Evolutionary conservation across 2,329 filamentous ascomycete species (phyloP), one percentile per base, ranked within the genome.

Genomic region (Aspergillus sp.): DNA sequence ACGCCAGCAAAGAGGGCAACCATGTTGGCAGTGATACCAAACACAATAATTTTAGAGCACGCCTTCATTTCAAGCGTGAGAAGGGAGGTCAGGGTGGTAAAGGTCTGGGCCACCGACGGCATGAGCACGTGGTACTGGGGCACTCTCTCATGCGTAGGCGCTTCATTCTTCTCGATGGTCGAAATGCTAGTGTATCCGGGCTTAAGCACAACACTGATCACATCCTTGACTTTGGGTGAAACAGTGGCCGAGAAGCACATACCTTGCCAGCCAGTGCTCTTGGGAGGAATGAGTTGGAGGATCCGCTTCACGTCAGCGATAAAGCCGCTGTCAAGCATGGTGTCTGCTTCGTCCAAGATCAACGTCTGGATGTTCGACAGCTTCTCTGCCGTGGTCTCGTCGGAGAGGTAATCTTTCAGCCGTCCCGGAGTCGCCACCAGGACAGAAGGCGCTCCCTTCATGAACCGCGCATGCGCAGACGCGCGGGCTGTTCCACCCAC

Each of bases 241-340:
- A 96, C 88, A 14, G 92, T 97, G 45, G 92, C 92, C 14, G 91
- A 96, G 72, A 94, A 96, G 66, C 96, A 86, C 65, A 96, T 83
- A 49, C 78, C 78, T 47, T 68, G 66, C 66, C 66, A 69, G 33
- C 75, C 76, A 6, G 57, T 60, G 51, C 63, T 70, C 70, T 82
- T 82, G 6, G 75, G 69, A 9, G 80, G 80, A 42, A 83, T 73
- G 32, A 73, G 70, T 19, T 66, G 68, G 26, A 82, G 70, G 32
- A 83, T 81, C 46, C 76, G 70, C 59, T 76, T 77, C 50, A 83
- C 75, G 19, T 77, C 79, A 10, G 75, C 73, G 22, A 80, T 69
- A 58, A 83, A 83, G 8, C 65, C 65, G 30, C 45, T 58, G 50
- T 68, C 65, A 10, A 68, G 64, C 65, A 68, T 68, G 2, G 63